Conservation (phyloP, 2,329 filamentous ascomycete genomes). For the Beauveria sp. region DNA sequence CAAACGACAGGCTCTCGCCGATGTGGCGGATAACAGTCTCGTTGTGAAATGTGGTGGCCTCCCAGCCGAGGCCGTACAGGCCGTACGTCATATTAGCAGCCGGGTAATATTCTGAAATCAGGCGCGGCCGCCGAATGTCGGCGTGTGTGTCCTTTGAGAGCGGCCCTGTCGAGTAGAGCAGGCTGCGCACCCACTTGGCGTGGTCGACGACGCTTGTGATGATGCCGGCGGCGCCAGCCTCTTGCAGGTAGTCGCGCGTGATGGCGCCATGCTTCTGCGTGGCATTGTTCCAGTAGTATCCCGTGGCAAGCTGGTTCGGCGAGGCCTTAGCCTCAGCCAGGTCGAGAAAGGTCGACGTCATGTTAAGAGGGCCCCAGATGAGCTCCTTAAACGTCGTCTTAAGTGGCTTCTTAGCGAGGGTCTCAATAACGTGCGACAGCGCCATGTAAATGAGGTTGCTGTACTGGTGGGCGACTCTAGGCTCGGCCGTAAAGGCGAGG, state of each 20-base stretch:
- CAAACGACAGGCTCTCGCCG: not conserved
- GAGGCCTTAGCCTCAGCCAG: constrained; percentile 12
- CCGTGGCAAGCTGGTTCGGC: not conserved
- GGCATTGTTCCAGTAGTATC: not conserved
- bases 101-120: not conserved
- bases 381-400: constrained; percentile 27
- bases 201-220: constrained; percentile 4
- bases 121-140: not conserved
- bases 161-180: not conserved
- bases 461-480: constrained; percentile 35
- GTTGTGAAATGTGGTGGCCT: not conserved
- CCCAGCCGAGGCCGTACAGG: not conserved
- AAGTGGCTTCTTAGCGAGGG: constrained; percentile 24
- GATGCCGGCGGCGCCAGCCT: constrained; percentile 1
- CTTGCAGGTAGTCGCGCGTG: not conserved
- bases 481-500: constrained; percentile 31
- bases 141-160: not conserved
- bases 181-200: not conserved
- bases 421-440: constrained; percentile 32
- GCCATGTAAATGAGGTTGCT: constrained; percentile 38
- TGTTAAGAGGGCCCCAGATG: constrained; percentile 33
- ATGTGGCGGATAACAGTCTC: not conserved
- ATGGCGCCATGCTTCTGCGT: not conserved
- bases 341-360: constrained; percentile 29
- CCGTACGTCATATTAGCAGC: accelerated